phyloP scores from a whole-genome alignment of 805 yeast species.

The Pichia kluyveri region DNA sequence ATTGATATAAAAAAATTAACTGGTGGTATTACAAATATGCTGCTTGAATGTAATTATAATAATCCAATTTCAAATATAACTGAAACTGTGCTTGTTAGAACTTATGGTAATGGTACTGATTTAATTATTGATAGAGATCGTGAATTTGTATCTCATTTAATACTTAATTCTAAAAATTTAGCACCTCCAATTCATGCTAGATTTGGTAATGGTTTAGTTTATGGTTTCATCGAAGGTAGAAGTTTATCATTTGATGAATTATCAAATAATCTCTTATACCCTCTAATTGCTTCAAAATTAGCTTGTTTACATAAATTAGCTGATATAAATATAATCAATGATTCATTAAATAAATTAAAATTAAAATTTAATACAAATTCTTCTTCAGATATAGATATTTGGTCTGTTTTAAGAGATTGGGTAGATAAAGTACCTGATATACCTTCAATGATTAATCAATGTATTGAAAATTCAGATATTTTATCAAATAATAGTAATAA shows the following conservation, averaged over 20 bases:
- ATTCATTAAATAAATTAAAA: slow-evolving; percentile 34
- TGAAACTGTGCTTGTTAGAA: slow-evolving; percentile 48
- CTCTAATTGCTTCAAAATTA: slow-evolving; percentile 52
- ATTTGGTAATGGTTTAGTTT: slow-evolving; percentile 64
- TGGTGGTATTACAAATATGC: slow-evolving; percentile 60
- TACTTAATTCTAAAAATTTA: slow-evolving; percentile 46
- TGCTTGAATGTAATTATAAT: slow-evolving; percentile 33
- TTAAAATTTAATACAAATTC: slow-evolving; percentile 11
- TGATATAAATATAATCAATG: slow-evolving; percentile 36
- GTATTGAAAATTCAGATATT: slow-evolving; percentile 27
- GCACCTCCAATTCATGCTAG: slow-evolving; percentile 65
- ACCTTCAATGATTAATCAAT: slow-evolving; percentile 28
- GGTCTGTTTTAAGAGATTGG: slow-evolving; percentile 60
- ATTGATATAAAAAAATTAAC: slow-evolving; percentile 38
- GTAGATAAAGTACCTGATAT: slow-evolving; percentile 49
- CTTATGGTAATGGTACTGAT: slow-evolving; percentile 68
- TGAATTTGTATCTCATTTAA: slow-evolving; percentile 62
- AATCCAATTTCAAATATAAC: background rate
- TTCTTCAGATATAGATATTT: slow-evolving; percentile 16
- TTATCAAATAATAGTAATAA: slow-evolving; percentile 8
- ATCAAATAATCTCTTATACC: slow-evolving; percentile 36
- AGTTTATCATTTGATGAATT: slow-evolving; percentile 51
- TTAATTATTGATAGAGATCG: slow-evolving; percentile 65
- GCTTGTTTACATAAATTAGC: slow-evolving; percentile 63
- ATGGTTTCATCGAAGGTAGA: slow-evolving; percentile 60